Percentiles rank a stretch among this genome's conserved stretches.
phyloP scores from a whole-genome alignment of 202 grass and related monocot species.

The Thinopyrum obtusiflorum region DNA sequence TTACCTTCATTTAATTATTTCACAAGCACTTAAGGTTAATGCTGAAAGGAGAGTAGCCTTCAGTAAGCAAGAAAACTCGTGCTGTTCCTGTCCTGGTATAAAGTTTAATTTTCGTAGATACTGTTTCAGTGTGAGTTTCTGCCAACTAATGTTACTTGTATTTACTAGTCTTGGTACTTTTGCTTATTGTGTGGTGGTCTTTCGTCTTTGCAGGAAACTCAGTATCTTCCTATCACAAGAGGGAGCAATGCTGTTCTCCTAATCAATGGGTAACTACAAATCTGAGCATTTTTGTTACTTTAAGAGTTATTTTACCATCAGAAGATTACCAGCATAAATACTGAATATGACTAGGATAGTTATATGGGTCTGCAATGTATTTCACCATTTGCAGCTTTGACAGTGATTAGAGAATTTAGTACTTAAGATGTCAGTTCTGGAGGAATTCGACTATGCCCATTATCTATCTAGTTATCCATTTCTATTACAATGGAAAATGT shows the following conservation, averaged over 20 bases:
- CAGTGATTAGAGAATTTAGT: not conserved
- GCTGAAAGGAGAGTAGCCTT: not conserved
- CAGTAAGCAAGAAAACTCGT: not conserved
- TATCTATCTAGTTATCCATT: constrained; percentile 11
- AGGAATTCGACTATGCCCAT: not conserved
- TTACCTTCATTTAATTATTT: not conserved
- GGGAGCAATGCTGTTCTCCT: constrained; percentile 91
- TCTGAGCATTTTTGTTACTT: constrained; percentile 11
- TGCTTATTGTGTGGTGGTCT: constrained; percentile 29
- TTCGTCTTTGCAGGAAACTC: constrained; percentile 81
- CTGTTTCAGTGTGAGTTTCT: not conserved
- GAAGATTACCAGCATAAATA: not conserved
- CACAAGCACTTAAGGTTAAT: not conserved
- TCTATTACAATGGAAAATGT: constrained; percentile 6
- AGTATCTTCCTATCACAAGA: constrained; percentile 95
- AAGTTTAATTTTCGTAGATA: not conserved
- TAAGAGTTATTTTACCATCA: constrained; percentile 19
- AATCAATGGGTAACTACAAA: constrained; percentile 85
- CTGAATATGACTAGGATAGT: not conserved
- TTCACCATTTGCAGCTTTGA: not conserved
- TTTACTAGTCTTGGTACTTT: not conserved
- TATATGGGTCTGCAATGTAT: not conserved
- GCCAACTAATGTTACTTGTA: constrained; percentile 5
- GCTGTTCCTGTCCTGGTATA: not conserved
- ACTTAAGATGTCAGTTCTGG: not conserved